phyloP scores from a whole-genome alignment of 148 eudicot genomes.

The Nyssa sinensis region DNA sequence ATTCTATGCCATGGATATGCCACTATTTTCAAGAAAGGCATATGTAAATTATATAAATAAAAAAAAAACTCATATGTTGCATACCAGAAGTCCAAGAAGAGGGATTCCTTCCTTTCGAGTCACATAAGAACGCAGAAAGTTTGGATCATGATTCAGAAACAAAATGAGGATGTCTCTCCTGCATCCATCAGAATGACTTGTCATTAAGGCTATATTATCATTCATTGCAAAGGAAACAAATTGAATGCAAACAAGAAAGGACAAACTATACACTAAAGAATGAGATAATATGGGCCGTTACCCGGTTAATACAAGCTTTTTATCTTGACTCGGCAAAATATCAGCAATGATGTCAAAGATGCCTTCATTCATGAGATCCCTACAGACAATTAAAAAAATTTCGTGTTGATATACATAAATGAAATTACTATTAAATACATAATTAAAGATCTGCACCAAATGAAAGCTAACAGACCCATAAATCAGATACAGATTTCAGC shows the following conservation, averaged over 20 bases:
- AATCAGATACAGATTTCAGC: background rate
- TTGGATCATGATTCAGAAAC: slow-evolving; percentile 83
- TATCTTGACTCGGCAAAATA: slow-evolving; percentile 64
- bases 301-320: slow-evolving; percentile 82
- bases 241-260: too few relatives aligned
- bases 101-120: slow-evolving; percentile 68
- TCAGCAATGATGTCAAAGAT: slow-evolving; percentile 76
- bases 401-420: background rate
- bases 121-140: slow-evolving; percentile 77
- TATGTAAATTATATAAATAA: too few relatives aligned
- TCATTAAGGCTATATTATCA: slow-evolving; percentile 14
- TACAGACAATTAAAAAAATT: slow-evolving; percentile 28
- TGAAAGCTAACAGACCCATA: slow-evolving; percentile 1
- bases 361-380: slow-evolving; percentile 93
- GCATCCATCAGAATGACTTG: slow-evolving; percentile 60
- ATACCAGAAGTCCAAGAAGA: slow-evolving; percentile 91
- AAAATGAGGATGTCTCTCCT: slow-evolving; percentile 97
- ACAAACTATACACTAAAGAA: background rate
- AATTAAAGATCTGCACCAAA: background rate
- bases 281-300: slow-evolving; percentile 26
- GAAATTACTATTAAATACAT: background rate
- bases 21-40: background rate
- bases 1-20: background rate
- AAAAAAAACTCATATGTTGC: background rate
- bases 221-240: background rate